Conservation (phyloP, 768 basidiomycete species). For the Cystobasidium tubakii region DNA sequence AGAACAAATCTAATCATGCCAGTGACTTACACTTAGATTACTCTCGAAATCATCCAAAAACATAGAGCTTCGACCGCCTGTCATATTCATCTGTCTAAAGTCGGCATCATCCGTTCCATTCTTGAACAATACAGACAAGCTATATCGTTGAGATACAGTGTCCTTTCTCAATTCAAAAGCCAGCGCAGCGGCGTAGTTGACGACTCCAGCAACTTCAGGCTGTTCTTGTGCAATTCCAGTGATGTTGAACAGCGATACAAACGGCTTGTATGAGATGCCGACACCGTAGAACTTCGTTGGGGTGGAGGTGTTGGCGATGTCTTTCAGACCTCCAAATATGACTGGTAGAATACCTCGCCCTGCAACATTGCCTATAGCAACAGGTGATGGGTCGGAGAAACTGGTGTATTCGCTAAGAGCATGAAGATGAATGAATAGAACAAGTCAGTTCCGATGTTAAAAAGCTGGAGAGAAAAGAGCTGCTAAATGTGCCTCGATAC, state of each 20-base stretch:
- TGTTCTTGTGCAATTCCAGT: conserved; percentile 53
- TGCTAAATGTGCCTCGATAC: conserved; percentile 47
- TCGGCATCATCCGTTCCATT: conserved; percentile 37
- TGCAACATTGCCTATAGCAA: conserved; percentile 8
- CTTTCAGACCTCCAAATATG: conserved; percentile 19
- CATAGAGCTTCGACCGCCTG: conserved; percentile 5
- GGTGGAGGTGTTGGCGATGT: conserved; percentile 55
- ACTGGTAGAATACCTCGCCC: conserved; percentile 25
- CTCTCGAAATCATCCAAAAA: conserved; percentile 5
- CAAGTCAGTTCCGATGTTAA: too few species aligned
- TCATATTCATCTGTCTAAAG: conserved; percentile 32
- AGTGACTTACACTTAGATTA: conserved; percentile 3
- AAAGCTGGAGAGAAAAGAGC: too few species aligned
- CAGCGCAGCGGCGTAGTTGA: conserved; percentile 35
- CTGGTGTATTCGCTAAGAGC: conserved; percentile 59
- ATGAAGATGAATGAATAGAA: conserved; percentile 56
- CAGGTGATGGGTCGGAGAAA: conserved; percentile 10
- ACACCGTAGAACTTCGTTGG: conserved; percentile 72
- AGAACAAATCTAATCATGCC: too few species aligned
- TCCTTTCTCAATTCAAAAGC: conserved; percentile 34
- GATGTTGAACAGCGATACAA: conserved; percentile 83
- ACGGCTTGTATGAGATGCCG: conserved; percentile 83
- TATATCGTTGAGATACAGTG: not conserved
- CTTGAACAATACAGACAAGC: conserved; percentile 35
- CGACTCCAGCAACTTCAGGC: conserved; percentile 35